Evolutionary conservation across 1,284 basidiomycete species (phyloP).

Genomic region (Pseudozyma hubeiensis): DNA sequence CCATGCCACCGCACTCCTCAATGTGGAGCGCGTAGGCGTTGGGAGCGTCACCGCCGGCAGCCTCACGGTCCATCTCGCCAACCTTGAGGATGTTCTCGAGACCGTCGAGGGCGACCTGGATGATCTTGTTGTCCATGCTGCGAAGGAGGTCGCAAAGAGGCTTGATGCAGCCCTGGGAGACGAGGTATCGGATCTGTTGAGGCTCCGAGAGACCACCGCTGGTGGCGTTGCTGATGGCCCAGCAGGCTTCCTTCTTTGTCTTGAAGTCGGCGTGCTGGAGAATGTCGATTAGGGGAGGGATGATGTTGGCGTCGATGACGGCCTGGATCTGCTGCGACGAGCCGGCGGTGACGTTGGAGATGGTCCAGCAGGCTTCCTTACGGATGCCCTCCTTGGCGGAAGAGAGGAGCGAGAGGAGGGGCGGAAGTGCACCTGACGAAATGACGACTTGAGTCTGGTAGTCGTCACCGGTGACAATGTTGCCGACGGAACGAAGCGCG

Average conservation of each 20-base stretch:
- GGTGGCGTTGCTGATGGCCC: slow-evolving; percentile 99
- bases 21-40: slow-evolving; percentile 96
- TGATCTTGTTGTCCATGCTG: slow-evolving; percentile 99
- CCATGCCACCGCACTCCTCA: slow-evolving; percentile 94
- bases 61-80: slow-evolving; percentile 93
- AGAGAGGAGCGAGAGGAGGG: slow-evolving; percentile 88
- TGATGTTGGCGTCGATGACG: slow-evolving; percentile 79
- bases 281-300: slow-evolving; percentile 98
- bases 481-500: slow-evolving; percentile 95
- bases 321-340: slow-evolving; percentile 95
- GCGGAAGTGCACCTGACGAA: slow-evolving; percentile 92
- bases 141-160: slow-evolving; percentile 94
- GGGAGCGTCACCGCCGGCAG: slow-evolving; percentile 81
- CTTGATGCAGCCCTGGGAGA: slow-evolving; percentile 97
- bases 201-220: slow-evolving; percentile 97
- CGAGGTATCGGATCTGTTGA: slow-evolving; percentile 96
- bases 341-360: slow-evolving; percentile 98
- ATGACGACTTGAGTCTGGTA: slow-evolving; percentile 98
- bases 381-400: slow-evolving; percentile 95
- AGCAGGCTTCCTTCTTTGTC: slow-evolving; percentile 99
- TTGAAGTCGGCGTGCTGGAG: slow-evolving; percentile 98
- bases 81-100: slow-evolving; percentile 99
- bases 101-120: slow-evolving; percentile 96
- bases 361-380: slow-evolving; percentile 99
- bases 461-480: slow-evolving; percentile 99